Conservation (phyloP, 768 basidiomycete genomes). For the Tulasnella calospora region DNA sequence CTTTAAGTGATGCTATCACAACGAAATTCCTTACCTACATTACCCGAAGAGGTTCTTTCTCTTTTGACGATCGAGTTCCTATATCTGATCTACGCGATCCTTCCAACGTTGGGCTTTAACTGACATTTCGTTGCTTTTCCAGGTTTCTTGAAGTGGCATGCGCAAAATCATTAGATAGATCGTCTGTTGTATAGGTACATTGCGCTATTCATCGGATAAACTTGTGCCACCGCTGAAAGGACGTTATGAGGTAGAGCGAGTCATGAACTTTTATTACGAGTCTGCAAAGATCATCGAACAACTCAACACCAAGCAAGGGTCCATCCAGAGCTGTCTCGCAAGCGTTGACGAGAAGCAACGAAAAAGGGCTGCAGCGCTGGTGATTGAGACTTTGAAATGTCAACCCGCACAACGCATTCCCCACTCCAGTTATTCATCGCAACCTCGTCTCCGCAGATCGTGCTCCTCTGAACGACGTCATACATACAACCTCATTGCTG, state of each 20-base stretch:
- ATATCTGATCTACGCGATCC: conserved; percentile 9
- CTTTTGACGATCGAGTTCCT: neutral
- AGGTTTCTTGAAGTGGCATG: neutral
- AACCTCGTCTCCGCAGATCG: conserved; percentile 53
- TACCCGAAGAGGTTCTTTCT: conserved; percentile 51
- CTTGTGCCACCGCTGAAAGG: neutral
- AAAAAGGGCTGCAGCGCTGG: conserved; percentile 75
- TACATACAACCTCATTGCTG: conserved; percentile 61
- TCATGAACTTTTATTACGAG: conserved; percentile 96
- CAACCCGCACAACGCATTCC: conserved; percentile 24
- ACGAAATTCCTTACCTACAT: conserved; percentile 70
- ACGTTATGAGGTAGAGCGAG: neutral
- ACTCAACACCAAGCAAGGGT: conserved; percentile 84
- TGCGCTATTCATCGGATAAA: neutral
- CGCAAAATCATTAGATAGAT: neutral
- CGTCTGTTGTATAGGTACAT: neutral
- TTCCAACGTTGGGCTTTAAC: neutral
- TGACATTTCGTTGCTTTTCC: neutral
- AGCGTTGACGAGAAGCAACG: conserved; percentile 67
- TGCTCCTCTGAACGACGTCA: conserved; percentile 63
- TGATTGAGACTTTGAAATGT: conserved; percentile 97
- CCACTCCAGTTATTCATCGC: neutral
- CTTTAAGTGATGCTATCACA: neutral
- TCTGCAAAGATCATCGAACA: conserved; percentile 78
- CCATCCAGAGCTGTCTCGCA: conserved; percentile 77